These are phyloP conservation scores for Pontederia paniculata DNA, from an alignment of 176 grass and related monocot genomes.

Conservation along the genomic window DNA sequence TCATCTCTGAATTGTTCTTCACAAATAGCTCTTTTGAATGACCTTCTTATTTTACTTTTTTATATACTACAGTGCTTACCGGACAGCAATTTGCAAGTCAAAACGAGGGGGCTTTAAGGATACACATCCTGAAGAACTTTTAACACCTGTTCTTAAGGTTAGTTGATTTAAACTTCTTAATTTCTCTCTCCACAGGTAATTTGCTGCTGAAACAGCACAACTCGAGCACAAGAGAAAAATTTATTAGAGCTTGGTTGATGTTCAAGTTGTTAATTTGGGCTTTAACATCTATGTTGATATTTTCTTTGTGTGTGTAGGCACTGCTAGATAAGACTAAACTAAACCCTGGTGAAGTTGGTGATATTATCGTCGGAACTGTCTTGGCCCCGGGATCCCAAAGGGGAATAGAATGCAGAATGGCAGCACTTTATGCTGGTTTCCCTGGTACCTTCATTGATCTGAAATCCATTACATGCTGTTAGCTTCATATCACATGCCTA, in stretches of 20 bases:
- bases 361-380: slow-evolving; percentile 96
- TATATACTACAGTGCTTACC: slow-evolving; percentile 56
- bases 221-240: neutral
- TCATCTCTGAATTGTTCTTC: too few relatives aligned
- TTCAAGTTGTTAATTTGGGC: neutral
- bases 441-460: slow-evolving; percentile 44
- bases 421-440: slow-evolving; percentile 78
- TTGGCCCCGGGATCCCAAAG: slow-evolving; percentile 91
- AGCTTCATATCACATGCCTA: too few relatives aligned
- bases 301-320: slow-evolving; percentile 23
- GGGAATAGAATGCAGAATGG: slow-evolving; percentile 93
- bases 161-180: neutral
- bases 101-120: slow-evolving; percentile 82
- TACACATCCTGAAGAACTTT: slow-evolving; percentile 81
- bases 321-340: slow-evolving; percentile 73
- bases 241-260: neutral
- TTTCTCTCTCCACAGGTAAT: neutral
- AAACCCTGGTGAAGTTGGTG: slow-evolving; percentile 62
- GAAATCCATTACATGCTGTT: neutral
- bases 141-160: slow-evolving; percentile 83
- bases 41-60: slow-evolving; percentile 7
- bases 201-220: neutral
- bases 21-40: too few relatives aligned
- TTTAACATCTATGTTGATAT: neutral
- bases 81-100: slow-evolving; percentile 89